These are phyloP conservation scores for Eleusine indica DNA, from an alignment of 176 grass and related monocot species.

Conservation along the genomic window DNA sequence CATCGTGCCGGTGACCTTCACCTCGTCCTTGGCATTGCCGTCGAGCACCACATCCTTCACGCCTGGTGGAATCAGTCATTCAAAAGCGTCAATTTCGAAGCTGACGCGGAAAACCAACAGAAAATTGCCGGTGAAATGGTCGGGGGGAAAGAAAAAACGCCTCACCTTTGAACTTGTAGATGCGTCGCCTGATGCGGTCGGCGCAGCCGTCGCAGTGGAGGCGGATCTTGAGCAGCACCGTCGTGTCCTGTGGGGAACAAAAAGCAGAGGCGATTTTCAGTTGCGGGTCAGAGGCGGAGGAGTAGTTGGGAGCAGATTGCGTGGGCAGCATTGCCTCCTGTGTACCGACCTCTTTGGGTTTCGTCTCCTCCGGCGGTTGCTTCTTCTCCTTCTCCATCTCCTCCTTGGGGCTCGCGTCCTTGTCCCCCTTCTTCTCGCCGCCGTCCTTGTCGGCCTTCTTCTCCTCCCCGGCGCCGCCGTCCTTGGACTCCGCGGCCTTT, in stretches of 20 bases:
- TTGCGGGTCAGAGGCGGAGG: conserved; percentile 37
- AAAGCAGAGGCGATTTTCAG: conserved; percentile 27
- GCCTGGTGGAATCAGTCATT: conserved; percentile 42
- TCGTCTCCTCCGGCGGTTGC: conserved; percentile 58
- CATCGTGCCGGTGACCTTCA: conserved; percentile 77
- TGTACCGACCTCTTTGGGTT: conserved; percentile 57
- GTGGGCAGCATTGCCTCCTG: conserved; percentile 20
- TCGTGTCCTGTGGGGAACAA: conserved; percentile 44
- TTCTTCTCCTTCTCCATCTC: conserved; percentile 48
- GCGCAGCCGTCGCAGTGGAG: conserved; percentile 95
- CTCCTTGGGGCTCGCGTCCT: conserved; percentile 41
- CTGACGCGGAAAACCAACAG: not conserved
- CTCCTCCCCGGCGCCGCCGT: conserved; percentile 35
- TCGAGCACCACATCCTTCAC: conserved; percentile 80
- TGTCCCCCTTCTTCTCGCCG: conserved; percentile 45
- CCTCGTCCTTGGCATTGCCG: conserved; percentile 60
- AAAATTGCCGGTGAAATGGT: not conserved
- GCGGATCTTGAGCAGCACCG: conserved; percentile 73
- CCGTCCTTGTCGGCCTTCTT: conserved; percentile 45
- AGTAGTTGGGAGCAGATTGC: conserved; percentile 28
- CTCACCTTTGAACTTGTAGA: conserved; percentile 86
- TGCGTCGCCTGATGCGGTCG: conserved; percentile 61
- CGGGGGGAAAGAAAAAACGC: no score
- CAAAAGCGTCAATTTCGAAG: conserved; percentile 8
- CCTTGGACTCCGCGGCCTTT: conserved; percentile 34